Evolutionary conservation across 2,329 filamentous ascomycete genomes (phyloP).

Genomic region (Pseudogymnoascus pannorum): DNA sequence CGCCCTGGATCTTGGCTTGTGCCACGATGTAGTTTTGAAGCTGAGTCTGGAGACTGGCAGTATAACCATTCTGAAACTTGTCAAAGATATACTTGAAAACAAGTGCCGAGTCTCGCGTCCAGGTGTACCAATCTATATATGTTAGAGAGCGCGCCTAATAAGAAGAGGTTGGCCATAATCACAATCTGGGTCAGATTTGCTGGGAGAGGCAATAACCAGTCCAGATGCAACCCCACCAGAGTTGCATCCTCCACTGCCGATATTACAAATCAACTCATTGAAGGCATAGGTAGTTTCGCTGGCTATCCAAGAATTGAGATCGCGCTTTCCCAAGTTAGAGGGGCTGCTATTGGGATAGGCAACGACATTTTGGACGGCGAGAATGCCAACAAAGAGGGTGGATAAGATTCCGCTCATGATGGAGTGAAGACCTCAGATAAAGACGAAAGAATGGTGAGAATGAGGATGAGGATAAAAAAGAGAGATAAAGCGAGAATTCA

Average conservation of each 20-base stretch:
- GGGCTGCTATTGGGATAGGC: conserved; percentile 36
- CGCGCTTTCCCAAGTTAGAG: conserved; percentile 36
- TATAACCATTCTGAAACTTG: conserved; percentile 49
- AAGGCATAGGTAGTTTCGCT: conserved; percentile 46
- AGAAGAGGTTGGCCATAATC: conserved; percentile 25
- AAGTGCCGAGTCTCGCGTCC: conserved; percentile 68
- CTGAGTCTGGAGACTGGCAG: conserved; percentile 37
- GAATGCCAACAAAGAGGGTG: conserved; percentile 43
- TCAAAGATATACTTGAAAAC: conserved; percentile 64
- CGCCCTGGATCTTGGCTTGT: conserved; percentile 50
- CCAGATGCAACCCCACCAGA: conserved; percentile 41
- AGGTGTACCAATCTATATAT: conserved; percentile 65
- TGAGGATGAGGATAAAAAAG: too few species aligned
- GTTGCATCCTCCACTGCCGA: conserved; percentile 47
- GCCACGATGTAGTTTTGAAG: conserved; percentile 63
- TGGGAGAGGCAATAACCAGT: conserved; percentile 50
- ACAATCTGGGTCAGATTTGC: conserved; percentile 48
- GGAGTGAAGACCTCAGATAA: conserved; percentile 21
- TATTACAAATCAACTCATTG: conserved; percentile 49
- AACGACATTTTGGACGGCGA: conserved; percentile 44
- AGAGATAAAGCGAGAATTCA: conserved; percentile 11
- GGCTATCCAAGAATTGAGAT: conserved; percentile 46
- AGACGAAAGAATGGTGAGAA: conserved; percentile 19
- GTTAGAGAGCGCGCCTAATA: conserved; percentile 6
- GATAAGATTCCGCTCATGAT: conserved; percentile 46